phyloP scores from a whole-genome alignment of 2,329 filamentous ascomycete species.

The Raffaelea deltoideospora region DNA sequence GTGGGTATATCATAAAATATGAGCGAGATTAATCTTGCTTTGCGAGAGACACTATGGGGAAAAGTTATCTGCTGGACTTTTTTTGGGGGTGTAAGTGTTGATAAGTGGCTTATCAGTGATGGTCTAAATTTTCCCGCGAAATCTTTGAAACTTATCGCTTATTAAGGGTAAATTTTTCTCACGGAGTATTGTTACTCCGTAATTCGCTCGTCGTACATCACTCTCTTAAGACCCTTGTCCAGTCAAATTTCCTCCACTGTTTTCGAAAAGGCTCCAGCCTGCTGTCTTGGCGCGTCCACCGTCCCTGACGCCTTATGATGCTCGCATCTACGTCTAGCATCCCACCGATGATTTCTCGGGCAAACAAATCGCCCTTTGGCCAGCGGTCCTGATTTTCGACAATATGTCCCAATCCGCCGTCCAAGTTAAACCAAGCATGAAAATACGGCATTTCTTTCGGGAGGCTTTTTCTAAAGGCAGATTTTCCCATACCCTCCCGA shows the following conservation, averaged over 20 bases:
- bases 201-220: slow-evolving; percentile 2
- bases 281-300: slow-evolving; percentile 58
- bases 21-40: too few relatives aligned
- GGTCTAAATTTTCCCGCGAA: neutral
- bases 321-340: slow-evolving; percentile 77
- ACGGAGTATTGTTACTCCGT: neutral
- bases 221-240: slow-evolving; percentile 45
- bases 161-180: slow-evolving; percentile 2
- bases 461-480: slow-evolving; percentile 67
- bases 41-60: too few relatives aligned
- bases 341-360: slow-evolving; percentile 77
- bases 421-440: slow-evolving; percentile 86
- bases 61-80: too few relatives aligned
- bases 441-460: slow-evolving; percentile 98
- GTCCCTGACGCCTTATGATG: slow-evolving; percentile 76
- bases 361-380: slow-evolving; percentile 87
- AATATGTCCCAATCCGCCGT: slow-evolving; percentile 83
- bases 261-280: slow-evolving; percentile 67
- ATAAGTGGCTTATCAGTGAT: too few relatives aligned
- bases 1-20: too few relatives aligned
- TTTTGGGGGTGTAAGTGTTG: too few relatives aligned
- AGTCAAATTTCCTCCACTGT: slow-evolving; percentile 87
- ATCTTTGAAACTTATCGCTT: neutral
- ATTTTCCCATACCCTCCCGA: slow-evolving; percentile 55
- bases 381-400: slow-evolving; percentile 75